Percentiles rank a stretch among this genome's conserved stretches.
These are phyloP conservation scores for Trifolium fragiferum DNA, from an alignment of 306 rosid genomes.

Conservation along the genomic window DNA sequence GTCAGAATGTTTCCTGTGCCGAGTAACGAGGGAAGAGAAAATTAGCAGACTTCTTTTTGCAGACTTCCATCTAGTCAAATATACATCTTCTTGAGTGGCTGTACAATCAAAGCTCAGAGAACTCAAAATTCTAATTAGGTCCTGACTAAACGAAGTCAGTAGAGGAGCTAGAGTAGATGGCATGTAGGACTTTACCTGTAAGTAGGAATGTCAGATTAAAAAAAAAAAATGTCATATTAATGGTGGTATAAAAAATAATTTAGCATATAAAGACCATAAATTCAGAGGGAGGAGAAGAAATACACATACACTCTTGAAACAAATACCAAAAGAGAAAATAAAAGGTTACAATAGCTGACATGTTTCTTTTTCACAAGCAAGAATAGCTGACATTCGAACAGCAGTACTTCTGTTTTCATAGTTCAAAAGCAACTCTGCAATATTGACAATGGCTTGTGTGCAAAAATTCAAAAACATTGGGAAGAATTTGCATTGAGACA, in stretches of 20 bases:
- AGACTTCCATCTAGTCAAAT: conserved; percentile 67
- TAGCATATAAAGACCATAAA: conserved; percentile 2
- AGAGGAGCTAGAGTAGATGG: conserved; percentile 74
- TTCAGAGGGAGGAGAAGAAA: background rate
- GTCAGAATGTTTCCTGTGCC: conserved; percentile 83
- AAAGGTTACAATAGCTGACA: background rate
- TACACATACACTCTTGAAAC: background rate
- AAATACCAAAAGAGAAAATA: conserved; percentile 7
- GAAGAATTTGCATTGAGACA: background rate
- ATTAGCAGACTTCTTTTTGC: conserved; percentile 82
- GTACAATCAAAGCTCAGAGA: conserved; percentile 60
- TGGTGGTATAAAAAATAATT: background rate
- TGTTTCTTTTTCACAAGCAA: background rate
- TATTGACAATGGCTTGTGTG: background rate
- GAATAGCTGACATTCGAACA: background rate
- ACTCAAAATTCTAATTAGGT: conserved; percentile 68
- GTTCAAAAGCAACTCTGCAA: background rate
- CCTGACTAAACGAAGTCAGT: conserved; percentile 63
- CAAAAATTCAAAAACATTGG: background rate
- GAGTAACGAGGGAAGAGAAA: conserved; percentile 73
- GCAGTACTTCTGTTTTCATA: background rate
- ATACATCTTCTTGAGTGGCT: conserved; percentile 51
- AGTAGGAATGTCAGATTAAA: conserved; percentile 38
- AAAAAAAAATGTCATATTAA: background rate
- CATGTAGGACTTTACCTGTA: conserved; percentile 82